phyloP scores from a whole-genome alignment of 2,329 filamentous ascomycete genomes.

The Sarocladium kiliense region DNA sequence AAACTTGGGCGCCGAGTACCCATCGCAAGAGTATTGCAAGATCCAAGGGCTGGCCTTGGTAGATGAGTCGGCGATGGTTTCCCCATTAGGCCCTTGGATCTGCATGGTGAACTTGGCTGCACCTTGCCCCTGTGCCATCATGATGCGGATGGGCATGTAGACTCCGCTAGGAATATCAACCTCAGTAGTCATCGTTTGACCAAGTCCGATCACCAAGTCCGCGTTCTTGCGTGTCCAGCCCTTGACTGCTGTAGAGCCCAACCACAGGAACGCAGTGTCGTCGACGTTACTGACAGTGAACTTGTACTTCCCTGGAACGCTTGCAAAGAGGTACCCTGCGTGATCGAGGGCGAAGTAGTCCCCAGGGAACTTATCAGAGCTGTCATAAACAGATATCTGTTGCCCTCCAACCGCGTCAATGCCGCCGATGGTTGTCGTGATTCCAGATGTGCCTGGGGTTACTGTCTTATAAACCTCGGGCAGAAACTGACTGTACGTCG shows the following conservation, averaged over 20 bases:
- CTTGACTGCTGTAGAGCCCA: neutral
- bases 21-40: constrained; percentile 16
- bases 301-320: neutral
- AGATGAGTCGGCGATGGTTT: constrained; percentile 1
- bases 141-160: constrained; percentile 4
- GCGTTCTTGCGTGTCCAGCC: constrained; percentile 4
- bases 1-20: neutral
- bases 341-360: constrained; percentile 6
- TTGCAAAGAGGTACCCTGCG: neutral
- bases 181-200: neutral
- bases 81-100: neutral
- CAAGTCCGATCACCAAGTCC: neutral
- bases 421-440: neutral
- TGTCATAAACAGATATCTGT: neutral
- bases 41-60: constrained; percentile 3
- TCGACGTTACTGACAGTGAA: neutral
- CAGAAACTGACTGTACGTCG: neutral
- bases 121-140: neutral
- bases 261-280: neutral
- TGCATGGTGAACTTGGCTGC: neutral
- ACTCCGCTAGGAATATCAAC: neutral
- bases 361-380: neutral
- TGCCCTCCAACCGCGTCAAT: neutral
- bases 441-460: neutral
- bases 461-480: constrained; percentile 1